Percentiles rank a stretch among this genome's conserved stretches.
These are phyloP conservation scores for Ogataea glucozyma DNA, from an alignment of 805 yeast genomes.

Conservation along the genomic window DNA sequence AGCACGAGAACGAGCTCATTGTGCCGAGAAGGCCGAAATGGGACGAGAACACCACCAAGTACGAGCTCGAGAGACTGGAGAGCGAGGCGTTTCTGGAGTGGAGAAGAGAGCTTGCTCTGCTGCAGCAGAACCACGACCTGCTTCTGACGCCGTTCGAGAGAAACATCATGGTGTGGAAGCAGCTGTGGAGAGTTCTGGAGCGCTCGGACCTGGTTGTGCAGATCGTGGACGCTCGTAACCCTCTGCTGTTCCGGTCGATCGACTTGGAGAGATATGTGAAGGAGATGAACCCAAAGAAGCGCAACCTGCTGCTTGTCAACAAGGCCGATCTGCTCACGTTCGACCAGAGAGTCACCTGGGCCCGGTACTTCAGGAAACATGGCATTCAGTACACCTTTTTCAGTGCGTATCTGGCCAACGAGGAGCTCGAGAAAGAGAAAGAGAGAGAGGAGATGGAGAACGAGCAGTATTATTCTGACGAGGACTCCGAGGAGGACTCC, in stretches of 20 bases:
- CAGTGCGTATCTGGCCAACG: conserved; percentile 86
- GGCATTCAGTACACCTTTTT: conserved; percentile 86
- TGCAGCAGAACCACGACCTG: conserved; percentile 83
- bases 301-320: conserved; percentile 81
- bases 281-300: conserved; percentile 73
- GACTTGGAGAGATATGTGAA: conserved; percentile 81
- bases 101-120: conserved; percentile 85
- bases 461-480: conserved; percentile 9
- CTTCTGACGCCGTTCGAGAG: conserved; percentile 95
- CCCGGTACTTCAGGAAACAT: conserved; percentile 68
- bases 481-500: conserved; percentile 21
- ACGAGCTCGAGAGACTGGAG: conserved; percentile 82
- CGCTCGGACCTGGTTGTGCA: conserved; percentile 93
- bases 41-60: conserved; percentile 68
- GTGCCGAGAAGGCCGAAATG: conserved; percentile 94
- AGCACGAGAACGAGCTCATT: conserved; percentile 66
- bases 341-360: conserved; percentile 83
- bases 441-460: conserved; percentile 34
- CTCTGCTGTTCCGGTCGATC: conserved; percentile 81
- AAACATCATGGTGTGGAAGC: conserved; percentile 97
- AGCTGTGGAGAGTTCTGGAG: conserved; percentile 96
- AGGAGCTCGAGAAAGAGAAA: conserved; percentile 63
- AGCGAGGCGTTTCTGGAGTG: conserved; percentile 89
- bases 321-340: conserved; percentile 86
- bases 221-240: conserved; percentile 96